Evolutionary conservation across 177 flowering plant genomes (phyloP), one percentile per base, ranked within the genome.

Genomic region (Vitis hybrid): DNA sequence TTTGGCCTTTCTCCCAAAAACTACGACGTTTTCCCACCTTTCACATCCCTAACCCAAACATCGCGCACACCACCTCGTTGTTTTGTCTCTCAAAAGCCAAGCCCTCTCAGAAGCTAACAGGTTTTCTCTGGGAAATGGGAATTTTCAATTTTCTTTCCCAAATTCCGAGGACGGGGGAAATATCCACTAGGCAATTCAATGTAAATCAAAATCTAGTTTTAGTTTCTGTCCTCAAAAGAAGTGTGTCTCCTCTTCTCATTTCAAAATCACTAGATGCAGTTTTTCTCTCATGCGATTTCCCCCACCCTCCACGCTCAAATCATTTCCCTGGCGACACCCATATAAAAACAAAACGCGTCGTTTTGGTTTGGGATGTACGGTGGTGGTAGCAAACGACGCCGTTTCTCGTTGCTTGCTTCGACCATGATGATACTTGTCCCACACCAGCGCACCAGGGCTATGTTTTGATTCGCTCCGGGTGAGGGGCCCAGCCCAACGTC

Each of bases 21-120:
- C 18, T 21, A 57, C 60, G 19, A 17, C 60, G n/a, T 40, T 40
- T 56, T 57, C 18, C 51, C 50, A 8, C 15, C 56, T 17, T 65
- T 65, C 55, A 14, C 58, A 23, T 7, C 60, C 12, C 40, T 11
- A 5, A 4, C 49, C 13, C 2, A 19, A 1, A 21, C 12, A 2
- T 54, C n/a, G 4, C 55, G n/a, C 62, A 15, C 10, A 26, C 63
- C 73, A 40, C 80, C 82, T 82, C 70, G 79, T 77, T 67, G 82
- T 82, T 77, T 10, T 79, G 85, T 77, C 82, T 59, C 77, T 70
- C 54, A 71, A 82, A 80, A 82, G 81, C 76, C n/a, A 62, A 70
- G 72, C 7, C 45, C 77, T 58, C 60, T 32, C 67, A 55, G 70
- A 58, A 64, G 66, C 60, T 65, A 67, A 57, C 76, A 66, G 78